phyloP scores from a whole-genome alignment of 2,329 filamentous ascomycete species.

The Penicillium frequentans region DNA sequence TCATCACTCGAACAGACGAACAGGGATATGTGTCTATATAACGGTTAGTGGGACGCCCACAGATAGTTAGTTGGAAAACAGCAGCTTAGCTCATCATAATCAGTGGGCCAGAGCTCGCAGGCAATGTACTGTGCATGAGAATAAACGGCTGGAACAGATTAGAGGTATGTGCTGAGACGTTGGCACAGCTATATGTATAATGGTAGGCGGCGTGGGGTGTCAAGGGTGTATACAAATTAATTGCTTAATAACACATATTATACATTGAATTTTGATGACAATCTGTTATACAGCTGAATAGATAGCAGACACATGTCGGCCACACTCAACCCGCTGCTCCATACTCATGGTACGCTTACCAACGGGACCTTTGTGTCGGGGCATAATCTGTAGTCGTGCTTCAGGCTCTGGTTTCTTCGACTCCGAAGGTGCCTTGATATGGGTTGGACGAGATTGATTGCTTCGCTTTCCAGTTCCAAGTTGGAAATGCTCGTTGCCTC shows the following conservation, averaged over 20 bases:
- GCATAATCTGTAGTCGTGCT: conserved; percentile 77
- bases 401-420: conserved; percentile 64
- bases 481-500: conserved; percentile 91
- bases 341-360: conserved; percentile 70
- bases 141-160: too few species aligned
- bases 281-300: conserved; percentile 63
- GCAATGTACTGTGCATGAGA: too few species aligned
- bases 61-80: too few species aligned
- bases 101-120: too few species aligned
- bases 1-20: too few species aligned
- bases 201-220: too few species aligned
- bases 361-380: conserved; percentile 67
- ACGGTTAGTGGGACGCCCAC: too few species aligned
- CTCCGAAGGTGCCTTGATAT: conserved; percentile 73
- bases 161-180: too few species aligned
- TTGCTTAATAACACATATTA: conserved; percentile 3
- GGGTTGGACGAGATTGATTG: conserved; percentile 72
- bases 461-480: conserved; percentile 86
- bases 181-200: too few species aligned
- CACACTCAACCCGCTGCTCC: conserved; percentile 88
- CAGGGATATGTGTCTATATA: too few species aligned
- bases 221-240: background rate
- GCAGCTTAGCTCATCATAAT: too few species aligned
- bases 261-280: conserved; percentile 13
- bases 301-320: conserved; percentile 75